A percentile compares a stretch with the other conserved stretches of the same genome.
Evolutionary conservation across 345 rosid species (phyloP).

Genomic region (Boechera stricta): DNA sequence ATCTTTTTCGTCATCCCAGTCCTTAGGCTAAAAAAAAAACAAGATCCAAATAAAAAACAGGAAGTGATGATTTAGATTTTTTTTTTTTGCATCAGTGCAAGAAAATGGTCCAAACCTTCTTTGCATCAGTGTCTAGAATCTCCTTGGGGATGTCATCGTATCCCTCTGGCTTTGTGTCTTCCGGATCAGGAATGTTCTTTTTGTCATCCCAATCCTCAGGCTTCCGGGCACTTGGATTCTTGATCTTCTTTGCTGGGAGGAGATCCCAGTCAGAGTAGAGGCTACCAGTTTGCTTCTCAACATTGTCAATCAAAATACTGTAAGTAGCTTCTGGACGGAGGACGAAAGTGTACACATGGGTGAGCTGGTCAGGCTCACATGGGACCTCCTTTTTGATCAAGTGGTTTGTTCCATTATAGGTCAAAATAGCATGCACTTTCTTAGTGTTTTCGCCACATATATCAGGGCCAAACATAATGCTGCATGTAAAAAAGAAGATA

Average conservation of each 20-base stretch:
- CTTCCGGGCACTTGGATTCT: constrained; percentile 97
- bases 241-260: constrained; percentile 85
- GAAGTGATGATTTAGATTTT: neutral
- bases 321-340: constrained; percentile 96
- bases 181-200: constrained; percentile 88
- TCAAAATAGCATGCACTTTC: constrained; percentile 98
- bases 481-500: constrained; percentile 45
- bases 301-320: constrained; percentile 91
- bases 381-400: constrained; percentile 97
- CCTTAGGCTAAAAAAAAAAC: constrained; percentile 70
- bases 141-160: constrained; percentile 98
- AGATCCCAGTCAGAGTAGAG: constrained; percentile 94
- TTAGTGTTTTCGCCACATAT: constrained; percentile 96
- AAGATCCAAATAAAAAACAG: constrained; percentile 3
- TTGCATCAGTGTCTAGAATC: constrained; percentile 85
- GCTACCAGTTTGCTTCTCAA: constrained; percentile 94
- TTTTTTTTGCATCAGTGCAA: neutral
- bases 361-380: constrained; percentile 98
- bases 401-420: constrained; percentile 76
- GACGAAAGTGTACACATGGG: constrained; percentile 88
- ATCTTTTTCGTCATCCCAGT: constrained; percentile 99
- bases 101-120: constrained; percentile 60
- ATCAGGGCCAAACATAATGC: constrained; percentile 99
- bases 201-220: constrained; percentile 99
- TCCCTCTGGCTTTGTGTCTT: constrained; percentile 95